Evolutionary conservation across 2,329 filamentous ascomycete genomes (phyloP).

Genomic region (Microthyrium microscopicum): DNA sequence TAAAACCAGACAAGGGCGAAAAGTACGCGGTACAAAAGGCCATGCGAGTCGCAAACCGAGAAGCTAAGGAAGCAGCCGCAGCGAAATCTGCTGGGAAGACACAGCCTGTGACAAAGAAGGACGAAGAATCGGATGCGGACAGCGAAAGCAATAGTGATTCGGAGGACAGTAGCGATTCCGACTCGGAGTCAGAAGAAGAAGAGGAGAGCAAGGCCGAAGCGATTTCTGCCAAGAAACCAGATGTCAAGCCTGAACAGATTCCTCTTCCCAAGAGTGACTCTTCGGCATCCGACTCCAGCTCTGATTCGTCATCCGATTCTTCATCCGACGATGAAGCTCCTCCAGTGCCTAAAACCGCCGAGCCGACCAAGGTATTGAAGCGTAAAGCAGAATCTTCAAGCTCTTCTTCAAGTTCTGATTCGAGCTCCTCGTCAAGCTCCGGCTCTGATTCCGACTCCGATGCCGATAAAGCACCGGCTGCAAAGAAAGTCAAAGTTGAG

Average conservation of each 20-base stretch:
- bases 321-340: not conserved
- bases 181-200: conserved; percentile 4
- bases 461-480: conserved; percentile 12
- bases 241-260: not conserved
- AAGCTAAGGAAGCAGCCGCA: conserved; percentile 2
- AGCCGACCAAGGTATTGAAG: not conserved
- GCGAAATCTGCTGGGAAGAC: conserved; percentile 9
- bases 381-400: conserved; percentile 6
- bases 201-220: conserved; percentile 12
- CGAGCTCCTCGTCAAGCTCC: conserved; percentile 12
- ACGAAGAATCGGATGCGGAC: conserved; percentile 12
- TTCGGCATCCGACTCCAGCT: not conserved
- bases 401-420: conserved; percentile 13
- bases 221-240: conserved; percentile 5
- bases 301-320: conserved; percentile 3
- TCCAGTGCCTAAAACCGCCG: not conserved
- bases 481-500: conserved; percentile 12
- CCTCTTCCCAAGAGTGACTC: too few relatives aligned
- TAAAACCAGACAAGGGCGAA: too few relatives aligned
- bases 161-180: conserved; percentile 8
- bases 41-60: too few relatives aligned
- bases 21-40: too few relatives aligned
- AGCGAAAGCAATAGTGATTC: conserved; percentile 14
- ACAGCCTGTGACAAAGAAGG: not conserved
- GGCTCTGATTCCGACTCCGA: conserved; percentile 13